Evolutionary conservation across 768 basidiomycete species (phyloP).

Genomic region (Botryobasidium botryosum): DNA sequence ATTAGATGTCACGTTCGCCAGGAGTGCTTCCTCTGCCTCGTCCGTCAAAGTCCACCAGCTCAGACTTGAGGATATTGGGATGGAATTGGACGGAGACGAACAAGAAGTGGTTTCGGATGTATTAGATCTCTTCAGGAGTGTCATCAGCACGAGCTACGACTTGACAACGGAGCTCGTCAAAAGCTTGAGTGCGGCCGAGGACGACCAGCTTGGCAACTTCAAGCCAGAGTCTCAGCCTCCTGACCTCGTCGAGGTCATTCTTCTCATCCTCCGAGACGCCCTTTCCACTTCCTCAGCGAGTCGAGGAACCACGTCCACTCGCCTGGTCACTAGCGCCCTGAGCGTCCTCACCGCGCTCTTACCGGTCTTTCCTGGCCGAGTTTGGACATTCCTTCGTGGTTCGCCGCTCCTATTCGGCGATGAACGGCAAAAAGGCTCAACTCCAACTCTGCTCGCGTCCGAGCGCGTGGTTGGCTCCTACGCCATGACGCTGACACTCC

Average conservation of each 20-base stretch:
- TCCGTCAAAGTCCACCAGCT: conserved; percentile 16
- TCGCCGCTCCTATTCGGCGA: conserved; percentile 63
- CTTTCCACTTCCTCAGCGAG: conserved; percentile 28
- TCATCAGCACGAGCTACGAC: conserved; percentile 46
- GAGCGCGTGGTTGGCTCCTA: conserved; percentile 62
- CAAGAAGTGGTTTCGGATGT: conserved; percentile 51
- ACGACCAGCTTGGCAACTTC: conserved; percentile 26
- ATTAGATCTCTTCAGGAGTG: conserved; percentile 62
- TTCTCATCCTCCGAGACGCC: conserved; percentile 66
- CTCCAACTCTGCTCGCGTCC: conserved; percentile 46
- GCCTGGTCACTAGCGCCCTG: conserved; percentile 64
- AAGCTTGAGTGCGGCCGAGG: conserved; percentile 40
- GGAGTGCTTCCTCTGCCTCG: background rate
- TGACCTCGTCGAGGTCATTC: conserved; percentile 64
- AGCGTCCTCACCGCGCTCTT: conserved; percentile 66
- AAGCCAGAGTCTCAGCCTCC: conserved; percentile 29
- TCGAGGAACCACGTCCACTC: conserved; percentile 29
- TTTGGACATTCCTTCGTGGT: conserved; percentile 79
- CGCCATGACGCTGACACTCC: conserved; percentile 63
- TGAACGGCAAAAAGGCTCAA: conserved; percentile 29
- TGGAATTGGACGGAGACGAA: conserved; percentile 50
- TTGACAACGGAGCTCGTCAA: conserved; percentile 51
- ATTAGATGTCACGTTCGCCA: background rate
- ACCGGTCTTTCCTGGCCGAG: conserved; percentile 58
- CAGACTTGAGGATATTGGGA: conserved; percentile 47